A percentile compares a stretch with the other conserved stretches of the same genome.
phyloP scores from a whole-genome alignment of 768 basidiomycete species.

The Rhodotorula graminis region DNA sequence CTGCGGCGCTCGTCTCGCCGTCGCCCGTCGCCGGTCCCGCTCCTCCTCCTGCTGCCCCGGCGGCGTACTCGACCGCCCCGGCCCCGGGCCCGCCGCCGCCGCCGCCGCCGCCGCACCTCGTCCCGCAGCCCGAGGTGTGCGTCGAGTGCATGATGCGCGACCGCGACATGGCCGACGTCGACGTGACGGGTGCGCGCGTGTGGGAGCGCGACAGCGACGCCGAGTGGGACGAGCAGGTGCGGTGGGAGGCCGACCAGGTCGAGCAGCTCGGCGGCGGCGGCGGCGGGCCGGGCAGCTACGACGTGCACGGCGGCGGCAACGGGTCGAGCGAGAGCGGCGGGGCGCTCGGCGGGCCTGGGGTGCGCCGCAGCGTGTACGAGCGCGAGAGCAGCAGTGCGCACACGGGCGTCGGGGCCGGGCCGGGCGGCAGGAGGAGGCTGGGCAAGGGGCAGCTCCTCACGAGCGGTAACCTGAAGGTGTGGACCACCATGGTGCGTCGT shows the following conservation, averaged over 20 bases:
- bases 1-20: background rate
- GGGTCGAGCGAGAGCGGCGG: background rate
- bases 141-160: slow-evolving; percentile 98
- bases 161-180: slow-evolving; percentile 93
- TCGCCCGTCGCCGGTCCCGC: too few species aligned
- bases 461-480: slow-evolving; percentile 46
- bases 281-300: slow-evolving; percentile 16
- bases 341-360: slow-evolving; percentile 39
- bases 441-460: slow-evolving; percentile 45
- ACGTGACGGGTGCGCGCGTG: slow-evolving; percentile 74
- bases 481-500: slow-evolving; percentile 54
- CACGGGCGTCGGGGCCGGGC: slow-evolving; percentile 13
- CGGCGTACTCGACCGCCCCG: background rate
- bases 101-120: slow-evolving; percentile 27
- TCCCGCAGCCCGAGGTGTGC: slow-evolving; percentile 63
- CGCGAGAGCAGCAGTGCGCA: slow-evolving; percentile 12
- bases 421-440: slow-evolving; percentile 26
- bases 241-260: slow-evolving; percentile 63
- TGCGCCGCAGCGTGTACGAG: slow-evolving; percentile 1
- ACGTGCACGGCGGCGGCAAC: slow-evolving; percentile 35
- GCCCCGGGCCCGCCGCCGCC: background rate
- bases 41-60: background rate
- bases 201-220: slow-evolving; percentile 91
- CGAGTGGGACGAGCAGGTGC: slow-evolving; percentile 68
- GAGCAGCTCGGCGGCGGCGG: slow-evolving; percentile 24